Evolutionary conservation across 176 grass and related monocot species (phyloP), one percentile per base, ranked within the genome.

Genomic region (Otatea glauca): DNA sequence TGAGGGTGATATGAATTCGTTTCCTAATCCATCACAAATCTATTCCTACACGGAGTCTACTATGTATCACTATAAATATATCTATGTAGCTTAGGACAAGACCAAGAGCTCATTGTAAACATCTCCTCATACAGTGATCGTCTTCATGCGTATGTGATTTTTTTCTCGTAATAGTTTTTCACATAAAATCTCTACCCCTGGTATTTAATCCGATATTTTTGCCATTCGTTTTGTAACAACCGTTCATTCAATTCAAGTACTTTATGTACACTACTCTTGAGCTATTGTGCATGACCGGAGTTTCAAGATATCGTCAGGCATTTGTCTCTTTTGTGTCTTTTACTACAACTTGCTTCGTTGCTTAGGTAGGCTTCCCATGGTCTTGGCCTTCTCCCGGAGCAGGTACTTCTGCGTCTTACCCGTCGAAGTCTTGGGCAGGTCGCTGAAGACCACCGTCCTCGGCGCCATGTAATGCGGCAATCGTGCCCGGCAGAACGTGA

Each of bases 371-470:
- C 83, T 89, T 68, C 82, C 82, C 90, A 94, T 91, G 85, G 78
- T 76, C 49, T n/a, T 94, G n/a, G 77, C 89, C 87, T 80, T 94
- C 58, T 89, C 87, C 59, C 89, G 68, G 70, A 92, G 82, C 45
- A 88, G 14, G 21, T 86, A 91, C 66, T 94, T 94, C 71, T 85
- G 86, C 29, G 78, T 89, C 92, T 94, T 94, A 1, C 92, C 89
- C 1, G 92, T 94, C 4, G 87, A 85, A 6, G 92, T 94, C 76
- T 89, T 85, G 14, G 92, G 89, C n/a, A 94, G 63, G n/a, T 87
- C 89, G 13, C 29, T 78, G 74, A 94, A 92, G 38, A 94, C 51
- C 48, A 89, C 89, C 55, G 75, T 82, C 66, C 44, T 85, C 6
- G 92, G 92, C 68, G 80, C 84, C 92, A 89, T 94, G 62, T 76